Percentiles rank a stretch among this genome's conserved stretches.
Conservation (phyloP, 192 early-diverging fungal species). For the Entophlyctis helioformis region DNA sequence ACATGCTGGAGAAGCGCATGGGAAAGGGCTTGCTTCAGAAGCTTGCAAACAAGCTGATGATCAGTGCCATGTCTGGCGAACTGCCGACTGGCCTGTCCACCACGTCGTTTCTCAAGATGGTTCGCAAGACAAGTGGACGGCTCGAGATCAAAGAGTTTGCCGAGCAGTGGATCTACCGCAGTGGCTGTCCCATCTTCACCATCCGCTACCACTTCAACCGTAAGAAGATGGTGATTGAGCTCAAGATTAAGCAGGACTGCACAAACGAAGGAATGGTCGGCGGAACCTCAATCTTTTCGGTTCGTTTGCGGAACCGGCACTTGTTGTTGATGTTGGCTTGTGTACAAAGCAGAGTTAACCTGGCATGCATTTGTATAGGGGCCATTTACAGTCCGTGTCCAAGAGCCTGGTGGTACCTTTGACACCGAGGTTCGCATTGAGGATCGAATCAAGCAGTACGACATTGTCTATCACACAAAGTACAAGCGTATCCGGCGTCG, state of each 20-base stretch:
- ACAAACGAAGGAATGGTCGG: conserved; percentile 27
- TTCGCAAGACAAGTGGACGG: conserved; percentile 73
- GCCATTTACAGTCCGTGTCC: conserved; percentile 38
- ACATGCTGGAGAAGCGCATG: conserved; percentile 84
- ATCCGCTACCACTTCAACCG: conserved; percentile 80
- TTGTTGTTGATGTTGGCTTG: background rate
- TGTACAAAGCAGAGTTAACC: background rate
- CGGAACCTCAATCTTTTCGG: conserved; percentile 35
- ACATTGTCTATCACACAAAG: conserved; percentile 94
- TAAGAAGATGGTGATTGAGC: conserved; percentile 92
- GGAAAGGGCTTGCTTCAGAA: conserved; percentile 65
- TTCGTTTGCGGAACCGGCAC: conserved; percentile 3
- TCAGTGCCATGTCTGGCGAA: conserved; percentile 46
- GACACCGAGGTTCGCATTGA: conserved; percentile 59
- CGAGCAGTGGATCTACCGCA: conserved; percentile 89
- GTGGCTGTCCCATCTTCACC: conserved; percentile 76
- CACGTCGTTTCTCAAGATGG: conserved; percentile 54
- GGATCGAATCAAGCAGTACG: conserved; percentile 58
- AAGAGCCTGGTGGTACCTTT: conserved; percentile 44
- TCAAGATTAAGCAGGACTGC: conserved; percentile 39
- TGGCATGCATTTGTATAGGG: conserved; percentile 17
- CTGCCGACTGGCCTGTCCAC: conserved; percentile 32
- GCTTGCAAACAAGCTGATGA: conserved; percentile 68
- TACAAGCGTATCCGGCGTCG: conserved; percentile 90
- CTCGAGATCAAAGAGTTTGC: conserved; percentile 65